These are phyloP conservation scores for Colletotrichum tamarilloi DNA, from an alignment of 2,329 filamentous ascomycete genomes.

Conservation along the genomic window DNA sequence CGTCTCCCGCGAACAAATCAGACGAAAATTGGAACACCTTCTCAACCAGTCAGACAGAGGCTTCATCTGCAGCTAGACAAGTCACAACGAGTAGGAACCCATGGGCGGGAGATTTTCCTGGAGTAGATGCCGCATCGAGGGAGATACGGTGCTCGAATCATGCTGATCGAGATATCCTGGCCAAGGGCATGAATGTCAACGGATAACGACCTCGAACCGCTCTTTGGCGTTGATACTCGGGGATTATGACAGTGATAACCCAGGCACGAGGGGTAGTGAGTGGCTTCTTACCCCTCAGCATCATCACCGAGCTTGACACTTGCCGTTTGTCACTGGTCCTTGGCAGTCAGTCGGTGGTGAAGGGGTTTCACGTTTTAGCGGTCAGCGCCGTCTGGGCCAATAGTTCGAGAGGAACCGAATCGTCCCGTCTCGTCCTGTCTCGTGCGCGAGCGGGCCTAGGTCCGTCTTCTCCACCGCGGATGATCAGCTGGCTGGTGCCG, in stretches of 20 bases:
- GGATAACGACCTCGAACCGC: background rate
- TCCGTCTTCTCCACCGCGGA: conserved; percentile 34
- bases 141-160: conserved; percentile 26
- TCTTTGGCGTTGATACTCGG: background rate
- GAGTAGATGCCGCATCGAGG: conserved; percentile 5
- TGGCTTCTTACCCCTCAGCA: conserved; percentile 18
- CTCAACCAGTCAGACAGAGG: conserved; percentile 18
- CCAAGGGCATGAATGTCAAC: conserved; percentile 9
- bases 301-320: background rate
- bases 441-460: conserved; percentile 28
- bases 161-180: conserved; percentile 20
- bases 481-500: conserved; percentile 36
- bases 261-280: background rate
- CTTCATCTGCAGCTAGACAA: conserved; percentile 21
- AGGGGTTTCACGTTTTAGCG: conserved; percentile 35
- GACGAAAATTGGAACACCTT: conserved; percentile 23
- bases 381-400: conserved; percentile 33
- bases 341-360: conserved; percentile 24
- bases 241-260: background rate
- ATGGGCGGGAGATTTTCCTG: conserved; percentile 11
- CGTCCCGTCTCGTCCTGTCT: conserved; percentile 30
- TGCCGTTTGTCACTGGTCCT: conserved; percentile 22
- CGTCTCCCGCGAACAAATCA: conserved; percentile 30
- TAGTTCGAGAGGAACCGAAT: conserved; percentile 23
- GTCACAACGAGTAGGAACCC: conserved; percentile 5